phyloP scores from a whole-genome alignment of 1,284 basidiomycete genomes.

The Stereum hirsutum region DNA sequence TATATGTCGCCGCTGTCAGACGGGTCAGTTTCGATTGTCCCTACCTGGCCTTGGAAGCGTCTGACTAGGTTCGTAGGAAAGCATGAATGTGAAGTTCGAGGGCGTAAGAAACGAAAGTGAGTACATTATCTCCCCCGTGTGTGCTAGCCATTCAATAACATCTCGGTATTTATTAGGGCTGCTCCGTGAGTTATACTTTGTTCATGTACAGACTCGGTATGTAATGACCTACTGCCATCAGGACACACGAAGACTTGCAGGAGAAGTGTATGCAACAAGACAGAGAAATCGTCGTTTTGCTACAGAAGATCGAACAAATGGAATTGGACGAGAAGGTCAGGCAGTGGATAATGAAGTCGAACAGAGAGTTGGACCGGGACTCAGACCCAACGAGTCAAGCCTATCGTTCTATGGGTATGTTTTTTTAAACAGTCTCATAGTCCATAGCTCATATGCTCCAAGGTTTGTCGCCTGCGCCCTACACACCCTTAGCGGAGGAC shows the following conservation, averaged over 20 bases:
- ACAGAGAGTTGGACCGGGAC: too few species aligned
- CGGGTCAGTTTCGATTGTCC: too few species aligned
- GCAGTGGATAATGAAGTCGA: conserved; percentile 32
- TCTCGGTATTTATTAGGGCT: too few species aligned
- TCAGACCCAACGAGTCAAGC: too few species aligned
- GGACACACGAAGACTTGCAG: conserved; percentile 49
- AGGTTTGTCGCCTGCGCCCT: not conserved
- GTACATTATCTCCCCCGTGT: too few species aligned
- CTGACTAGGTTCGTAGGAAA: too few species aligned
- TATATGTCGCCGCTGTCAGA: conserved; percentile 37
- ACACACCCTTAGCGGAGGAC: too few species aligned
- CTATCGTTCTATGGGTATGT: too few species aligned
- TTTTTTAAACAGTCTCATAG: too few species aligned
- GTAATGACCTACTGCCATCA: conserved; percentile 15
- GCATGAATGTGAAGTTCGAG: conserved; percentile 38
- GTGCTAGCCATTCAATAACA: too few species aligned
- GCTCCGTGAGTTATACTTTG: conserved; percentile 33
- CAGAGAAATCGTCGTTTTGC: conserved; percentile 33
- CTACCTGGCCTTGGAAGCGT: too few species aligned
- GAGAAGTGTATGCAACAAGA: conserved; percentile 38
- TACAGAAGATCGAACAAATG: conserved; percentile 38
- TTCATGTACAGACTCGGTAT: not conserved
- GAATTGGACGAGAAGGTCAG: conserved; percentile 31
- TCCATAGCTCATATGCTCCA: not conserved
- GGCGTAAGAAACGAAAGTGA: conserved; percentile 47